Percentiles rank a stretch among this genome's conserved stretches.
Evolutionary conservation across 2,329 filamentous ascomycete genomes (phyloP).

Genomic region (Fusarium clavum): DNA sequence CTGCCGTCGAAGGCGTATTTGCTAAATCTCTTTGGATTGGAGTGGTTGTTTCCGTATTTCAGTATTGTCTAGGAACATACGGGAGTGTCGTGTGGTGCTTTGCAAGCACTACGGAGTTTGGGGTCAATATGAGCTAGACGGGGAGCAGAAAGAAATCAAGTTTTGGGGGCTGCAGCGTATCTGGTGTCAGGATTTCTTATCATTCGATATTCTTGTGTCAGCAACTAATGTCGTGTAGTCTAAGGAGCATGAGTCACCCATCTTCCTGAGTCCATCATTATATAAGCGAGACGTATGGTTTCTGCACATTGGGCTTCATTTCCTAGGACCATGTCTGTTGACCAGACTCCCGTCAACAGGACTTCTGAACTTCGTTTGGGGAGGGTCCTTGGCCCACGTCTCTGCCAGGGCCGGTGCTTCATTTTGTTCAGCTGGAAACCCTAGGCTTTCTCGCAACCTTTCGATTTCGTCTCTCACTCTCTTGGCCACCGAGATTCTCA

Average conservation of each 20-base stretch:
- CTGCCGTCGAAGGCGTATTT: background rate
- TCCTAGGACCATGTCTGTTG: constrained; percentile 50
- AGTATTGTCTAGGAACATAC: constrained; percentile 9
- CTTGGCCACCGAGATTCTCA: constrained; percentile 80
- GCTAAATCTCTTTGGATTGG: constrained; percentile 8
- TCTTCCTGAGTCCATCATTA: constrained; percentile 17
- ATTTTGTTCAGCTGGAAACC: constrained; percentile 81
- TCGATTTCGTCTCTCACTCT: constrained; percentile 83
- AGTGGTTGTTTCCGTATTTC: constrained; percentile 14
- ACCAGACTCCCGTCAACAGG: constrained; percentile 66
- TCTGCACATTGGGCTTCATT: constrained; percentile 19
- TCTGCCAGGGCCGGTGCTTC: constrained; percentile 80
- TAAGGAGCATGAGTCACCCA: constrained; percentile 11
- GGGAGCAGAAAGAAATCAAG: constrained; percentile 32
- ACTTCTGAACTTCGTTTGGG: constrained; percentile 62
- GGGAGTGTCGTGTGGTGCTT: constrained; percentile 23
- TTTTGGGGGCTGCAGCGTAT: constrained; percentile 25
- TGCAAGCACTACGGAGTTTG: constrained; percentile 42
- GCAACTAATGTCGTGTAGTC: constrained; percentile 33
- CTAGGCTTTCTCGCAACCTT: constrained; percentile 77
- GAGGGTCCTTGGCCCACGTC: constrained; percentile 75
- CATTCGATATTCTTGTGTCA: constrained; percentile 10
- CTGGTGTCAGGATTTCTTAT: constrained; percentile 14
- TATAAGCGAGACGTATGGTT: constrained; percentile 33
- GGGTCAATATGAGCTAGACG: constrained; percentile 41